Conservation (phyloP, 306 rosid species). For the Casuarina cunninghamiana region DNA sequence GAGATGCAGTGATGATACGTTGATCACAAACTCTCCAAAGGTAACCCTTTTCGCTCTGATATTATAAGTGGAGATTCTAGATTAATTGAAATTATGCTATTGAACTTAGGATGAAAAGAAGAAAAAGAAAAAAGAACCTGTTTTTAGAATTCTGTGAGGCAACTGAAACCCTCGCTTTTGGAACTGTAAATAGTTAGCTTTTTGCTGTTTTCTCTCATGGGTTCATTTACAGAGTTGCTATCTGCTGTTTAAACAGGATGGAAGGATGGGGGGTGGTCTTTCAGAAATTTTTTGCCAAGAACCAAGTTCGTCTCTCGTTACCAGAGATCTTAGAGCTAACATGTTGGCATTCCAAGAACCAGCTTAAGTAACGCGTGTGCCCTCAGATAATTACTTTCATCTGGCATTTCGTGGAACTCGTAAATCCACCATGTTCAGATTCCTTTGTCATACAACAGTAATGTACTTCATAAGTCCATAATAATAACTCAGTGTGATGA, state of each 20-base stretch:
- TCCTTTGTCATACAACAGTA: not conserved
- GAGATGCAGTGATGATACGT: not conserved
- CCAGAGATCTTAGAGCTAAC: conserved; percentile 31
- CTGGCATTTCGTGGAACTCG: not conserved
- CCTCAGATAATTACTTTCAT: conserved; percentile 10
- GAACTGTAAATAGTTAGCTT: too few relatives aligned
- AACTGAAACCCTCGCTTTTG: too few relatives aligned
- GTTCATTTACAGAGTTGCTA: too few relatives aligned
- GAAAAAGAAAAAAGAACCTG: not conserved
- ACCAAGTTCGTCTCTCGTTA: conserved; percentile 28
- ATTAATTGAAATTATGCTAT: too few relatives aligned
- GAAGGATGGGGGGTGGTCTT: conserved; percentile 16
- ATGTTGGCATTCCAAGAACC: conserved; percentile 24
- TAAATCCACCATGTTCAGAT: not conserved
- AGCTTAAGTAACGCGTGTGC: conserved; percentile 1
- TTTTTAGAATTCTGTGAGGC: too few relatives aligned
- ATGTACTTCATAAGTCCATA: not conserved
- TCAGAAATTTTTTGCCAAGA: conserved; percentile 21
- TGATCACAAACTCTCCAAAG: conserved; percentile 11
- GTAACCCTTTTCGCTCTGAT: not conserved
- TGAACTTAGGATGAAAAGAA: not conserved
- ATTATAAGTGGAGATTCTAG: too few relatives aligned
- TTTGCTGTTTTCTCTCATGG: too few relatives aligned
- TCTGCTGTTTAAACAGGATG: conserved; percentile 28
- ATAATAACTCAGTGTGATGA: not conserved